A percentile compares a stretch with the other conserved stretches of the same genome.
phyloP scores from a whole-genome alignment of 257 asterid genomes.

The Fraxinus americana region DNA sequence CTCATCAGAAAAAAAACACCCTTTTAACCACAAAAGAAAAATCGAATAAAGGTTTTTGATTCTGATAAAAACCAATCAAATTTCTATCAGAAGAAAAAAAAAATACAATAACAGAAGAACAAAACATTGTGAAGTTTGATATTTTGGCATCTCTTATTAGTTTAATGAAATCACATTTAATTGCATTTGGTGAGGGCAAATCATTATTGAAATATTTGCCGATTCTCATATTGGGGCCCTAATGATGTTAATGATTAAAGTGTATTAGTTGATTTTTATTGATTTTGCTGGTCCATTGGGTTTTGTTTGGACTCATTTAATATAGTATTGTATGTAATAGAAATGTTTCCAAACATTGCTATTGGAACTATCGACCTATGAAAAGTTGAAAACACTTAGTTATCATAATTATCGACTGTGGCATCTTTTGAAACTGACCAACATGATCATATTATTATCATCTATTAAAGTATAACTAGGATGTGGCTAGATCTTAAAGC shows the following conservation, averaged over 20 bases:
- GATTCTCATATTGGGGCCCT: not conserved
- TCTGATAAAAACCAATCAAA: not conserved
- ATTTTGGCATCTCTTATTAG: not conserved
- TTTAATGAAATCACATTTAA: not conserved
- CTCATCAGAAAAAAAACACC: not conserved
- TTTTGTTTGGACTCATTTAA: not conserved
- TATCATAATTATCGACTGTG: slow-evolving; percentile 4
- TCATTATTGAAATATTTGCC: not conserved
- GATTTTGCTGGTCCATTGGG: not conserved
- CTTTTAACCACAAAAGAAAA: not conserved
- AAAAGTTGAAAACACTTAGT: not conserved
- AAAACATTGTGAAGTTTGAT: not conserved
- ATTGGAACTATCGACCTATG: slow-evolving; percentile 8
- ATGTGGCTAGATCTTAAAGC: not conserved
- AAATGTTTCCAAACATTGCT: not conserved
- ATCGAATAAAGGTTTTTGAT: not conserved
- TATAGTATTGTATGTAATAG: not conserved
- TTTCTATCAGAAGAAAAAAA: not conserved
- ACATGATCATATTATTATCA: not conserved
- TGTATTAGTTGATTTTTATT: not conserved
- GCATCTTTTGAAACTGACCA: slow-evolving; percentile 18
- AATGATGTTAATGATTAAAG: not conserved
- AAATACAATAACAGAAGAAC: not conserved
- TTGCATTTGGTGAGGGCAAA: not conserved
- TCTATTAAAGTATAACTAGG: not conserved